phyloP scores from a whole-genome alignment of 2,329 filamentous ascomycete species.

The Pseudocercospora fijiensis region DNA sequence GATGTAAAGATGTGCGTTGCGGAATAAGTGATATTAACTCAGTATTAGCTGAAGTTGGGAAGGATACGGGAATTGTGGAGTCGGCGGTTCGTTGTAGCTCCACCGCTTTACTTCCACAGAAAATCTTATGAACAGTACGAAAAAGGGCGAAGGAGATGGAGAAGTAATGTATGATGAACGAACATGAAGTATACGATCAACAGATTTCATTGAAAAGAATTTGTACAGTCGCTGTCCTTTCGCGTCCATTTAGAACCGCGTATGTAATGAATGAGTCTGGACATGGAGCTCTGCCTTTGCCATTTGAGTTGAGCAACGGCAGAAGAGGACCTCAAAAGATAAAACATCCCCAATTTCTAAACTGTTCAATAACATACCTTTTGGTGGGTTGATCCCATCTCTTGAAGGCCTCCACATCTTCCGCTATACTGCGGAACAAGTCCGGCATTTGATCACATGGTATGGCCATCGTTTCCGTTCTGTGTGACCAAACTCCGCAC shows the following conservation, averaged over 20 bases:
- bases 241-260: too few species aligned
- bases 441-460: neutral
- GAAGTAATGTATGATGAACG: constrained; percentile 1
- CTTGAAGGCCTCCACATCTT: neutral
- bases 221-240: too few species aligned
- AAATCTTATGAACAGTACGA: neutral
- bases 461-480: neutral
- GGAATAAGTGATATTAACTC: neutral
- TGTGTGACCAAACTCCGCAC: constrained; percentile 1
- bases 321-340: too few species aligned
- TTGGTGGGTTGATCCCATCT: too few species aligned
- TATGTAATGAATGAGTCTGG: too few species aligned
- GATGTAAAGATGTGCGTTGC: constrained; percentile 16
- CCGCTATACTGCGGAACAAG: neutral
- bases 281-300: too few species aligned
- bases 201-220: neutral
- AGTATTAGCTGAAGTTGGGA: neutral
- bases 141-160: neutral
- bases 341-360: too few species aligned
- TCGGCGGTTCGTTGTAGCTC: neutral
- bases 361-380: too few species aligned
- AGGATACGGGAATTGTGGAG: neutral
- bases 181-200: neutral
- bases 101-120: neutral
- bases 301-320: too few species aligned